Evolutionary conservation across 1,284 basidiomycete genomes (phyloP), one percentile per base, ranked within the genome.

Genomic region (Ustilago esculenta): DNA sequence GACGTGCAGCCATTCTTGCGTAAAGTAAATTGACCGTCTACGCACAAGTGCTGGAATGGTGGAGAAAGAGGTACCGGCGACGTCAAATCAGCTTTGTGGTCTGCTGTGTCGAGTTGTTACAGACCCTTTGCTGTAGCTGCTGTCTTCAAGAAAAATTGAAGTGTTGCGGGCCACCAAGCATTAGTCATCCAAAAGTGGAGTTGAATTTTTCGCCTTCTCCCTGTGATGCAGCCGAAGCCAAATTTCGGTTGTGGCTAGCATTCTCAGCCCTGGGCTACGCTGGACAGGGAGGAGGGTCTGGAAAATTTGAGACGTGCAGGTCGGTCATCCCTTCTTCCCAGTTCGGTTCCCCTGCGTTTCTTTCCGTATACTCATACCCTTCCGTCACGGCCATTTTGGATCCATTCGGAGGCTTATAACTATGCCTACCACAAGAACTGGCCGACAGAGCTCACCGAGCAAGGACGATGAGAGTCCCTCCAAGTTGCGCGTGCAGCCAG

Each of bases 401-500:
- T n/a, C n/a, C n/a, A n/a, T 10, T 27, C 7, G 12, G 15, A 18
- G n/a, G 27, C 18, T 5, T 25, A 21, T 25, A 33, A 64, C 2
- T 18, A 69, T 70, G 67, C 67, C 67, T 21, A 32, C 39, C 29
- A 70, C 56, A 36, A 48, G 60, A 36, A 56, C 52, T 35, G 67
- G 67, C 6, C 56, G 60, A 25, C 60, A 65, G 53, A 57, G 56
- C 56, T 70, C 67, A 34, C 67, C 67, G 27, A 43, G 29, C 56
- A 70, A 65, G 52, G 50, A 43, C 3, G 35, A 36, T 5, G 55
- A 55, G 4, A 64, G 66, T 20, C 60, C 66, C 14, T 55, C 59
- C 51, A 69, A 64, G 51, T 44, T 37, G n/a, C 66, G 55, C 36
- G 48, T 59, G 4, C 66, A 69, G 52, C 66, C 66, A 6, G 58